A percentile compares a stretch with the other conserved stretches of the same genome.
These are phyloP conservation scores for Pythium brachiatum DNA, from an alignment of 352 stramenopile species.

Conservation along the genomic window DNA sequence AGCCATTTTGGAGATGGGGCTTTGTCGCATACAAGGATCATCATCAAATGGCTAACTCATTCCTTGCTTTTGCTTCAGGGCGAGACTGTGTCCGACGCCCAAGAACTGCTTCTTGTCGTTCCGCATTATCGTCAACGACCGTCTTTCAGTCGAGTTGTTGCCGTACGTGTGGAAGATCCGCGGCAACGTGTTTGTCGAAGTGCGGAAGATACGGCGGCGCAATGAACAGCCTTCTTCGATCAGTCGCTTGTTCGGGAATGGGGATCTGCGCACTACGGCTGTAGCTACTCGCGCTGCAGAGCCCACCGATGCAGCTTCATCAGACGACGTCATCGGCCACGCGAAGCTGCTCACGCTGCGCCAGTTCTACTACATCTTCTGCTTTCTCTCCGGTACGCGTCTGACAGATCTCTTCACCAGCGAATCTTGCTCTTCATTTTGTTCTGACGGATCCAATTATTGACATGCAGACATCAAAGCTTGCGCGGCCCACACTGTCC, in stretches of 20 bases:
- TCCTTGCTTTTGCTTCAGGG: conserved; percentile 25
- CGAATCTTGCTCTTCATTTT: neutral
- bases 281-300: neutral
- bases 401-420: conserved; percentile 4
- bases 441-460: conserved; percentile 4
- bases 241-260: conserved; percentile 9
- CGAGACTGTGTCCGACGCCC: conserved; percentile 61
- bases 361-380: conserved; percentile 85
- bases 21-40: neutral
- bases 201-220: conserved; percentile 63
- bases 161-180: conserved; percentile 72
- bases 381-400: conserved; percentile 55
- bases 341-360: conserved; percentile 63
- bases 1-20: neutral
- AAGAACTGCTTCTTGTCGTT: conserved; percentile 78
- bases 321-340: conserved; percentile 50
- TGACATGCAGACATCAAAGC: conserved; percentile 48
- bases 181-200: conserved; percentile 69
- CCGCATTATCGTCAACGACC: conserved; percentile 64
- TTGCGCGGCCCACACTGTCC: conserved; percentile 57
- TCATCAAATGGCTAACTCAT: conserved; percentile 3
- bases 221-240: conserved; percentile 36
- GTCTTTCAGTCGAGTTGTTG: conserved; percentile 57
- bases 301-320: conserved; percentile 5
- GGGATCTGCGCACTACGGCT: neutral